Evolutionary conservation across 2,329 filamentous ascomycete species (phyloP), one percentile per base, ranked within the genome.

Genomic region (Madurella mycetomatis): DNA sequence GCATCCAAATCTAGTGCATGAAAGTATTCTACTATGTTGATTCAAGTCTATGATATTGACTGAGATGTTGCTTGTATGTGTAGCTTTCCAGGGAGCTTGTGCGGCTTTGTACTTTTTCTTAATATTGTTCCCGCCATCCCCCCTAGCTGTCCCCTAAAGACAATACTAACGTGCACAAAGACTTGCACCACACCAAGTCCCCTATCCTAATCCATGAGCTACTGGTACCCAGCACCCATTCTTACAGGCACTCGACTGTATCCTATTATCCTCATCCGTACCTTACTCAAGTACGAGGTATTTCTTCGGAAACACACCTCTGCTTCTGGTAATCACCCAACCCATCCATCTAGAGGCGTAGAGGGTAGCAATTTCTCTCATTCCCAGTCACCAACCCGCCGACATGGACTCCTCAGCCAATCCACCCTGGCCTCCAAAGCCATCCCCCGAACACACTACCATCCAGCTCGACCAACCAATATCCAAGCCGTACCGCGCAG

Each of bases 111-210:
- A 48, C 39, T 40, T 43, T 51, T 62, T 43, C 53, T 62, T 63
- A 58, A 37, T 54, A 62, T 64, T 64, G 58, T 61, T 54, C 53
- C n/a, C 19, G 5, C 39, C 16, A n/a, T 30, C 31, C 15, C 30
- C 40, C 25, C 17, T 32, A n/a, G 15, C 30, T 16, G 32, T 30
- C 32, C 13, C 39, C 19, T 16, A 41, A 55, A 44, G 17, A 63
- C 60, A 64, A 64, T 64, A 56, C 55, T 54, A 63, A 64, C 48
- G 15, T 11, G 40, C 31, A 61, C 57, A 63, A 63, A 60, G 55
- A 18, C n/a, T 17, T 15, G 15, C 52, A 39, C 37, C 44, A 40
- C 49, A 31, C 50, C 46, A 46, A 54, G 40, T 41, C 41, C 54
- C 15, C 31, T 18, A 42, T 47, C 47, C 30, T 41, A 8, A 8